Conservation (phyloP, 2,329 filamentous ascomycete genomes). For the Aspergillus melleus region DNA sequence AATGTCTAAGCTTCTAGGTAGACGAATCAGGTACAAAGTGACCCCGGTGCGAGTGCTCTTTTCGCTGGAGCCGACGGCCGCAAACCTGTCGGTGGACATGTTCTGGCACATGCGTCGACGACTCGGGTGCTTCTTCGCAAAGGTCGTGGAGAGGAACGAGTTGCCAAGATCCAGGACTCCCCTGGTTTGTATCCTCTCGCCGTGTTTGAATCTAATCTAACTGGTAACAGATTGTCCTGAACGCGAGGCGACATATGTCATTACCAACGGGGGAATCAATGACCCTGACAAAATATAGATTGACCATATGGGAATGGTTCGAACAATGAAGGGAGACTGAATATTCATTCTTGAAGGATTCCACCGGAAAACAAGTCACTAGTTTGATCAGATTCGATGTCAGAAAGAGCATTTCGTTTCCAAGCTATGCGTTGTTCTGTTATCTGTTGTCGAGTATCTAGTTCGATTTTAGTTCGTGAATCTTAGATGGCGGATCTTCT, state of each 20-base stretch:
- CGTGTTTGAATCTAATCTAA: slow-evolving; percentile 4
- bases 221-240: slow-evolving; percentile 62
- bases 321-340: neutral
- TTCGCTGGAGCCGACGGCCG: slow-evolving; percentile 68
- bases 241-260: slow-evolving; percentile 68
- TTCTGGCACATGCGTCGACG: slow-evolving; percentile 68
- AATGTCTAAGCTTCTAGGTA: slow-evolving; percentile 20
- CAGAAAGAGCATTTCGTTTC: neutral
- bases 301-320: neutral
- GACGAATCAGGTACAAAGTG: slow-evolving; percentile 72
- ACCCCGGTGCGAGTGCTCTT: slow-evolving; percentile 66
- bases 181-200: slow-evolving; percentile 51
- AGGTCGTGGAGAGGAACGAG: slow-evolving; percentile 67
- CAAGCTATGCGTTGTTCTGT: neutral
- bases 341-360: neutral
- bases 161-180: slow-evolving; percentile 68
- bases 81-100: slow-evolving; percentile 67
- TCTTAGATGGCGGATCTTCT: slow-evolving; percentile 5
- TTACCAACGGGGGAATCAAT: slow-evolving; percentile 68
- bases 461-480: neutral
- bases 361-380: neutral
- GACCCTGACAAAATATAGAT: slow-evolving; percentile 62
- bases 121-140: slow-evolving; percentile 67
- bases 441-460: neutral
- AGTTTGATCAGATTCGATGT: neutral